Percentiles rank a stretch among this genome's conserved stretches.
phyloP scores from a whole-genome alignment of 2,329 filamentous ascomycete genomes.

The Berkeleyomyces rouxiae region DNA sequence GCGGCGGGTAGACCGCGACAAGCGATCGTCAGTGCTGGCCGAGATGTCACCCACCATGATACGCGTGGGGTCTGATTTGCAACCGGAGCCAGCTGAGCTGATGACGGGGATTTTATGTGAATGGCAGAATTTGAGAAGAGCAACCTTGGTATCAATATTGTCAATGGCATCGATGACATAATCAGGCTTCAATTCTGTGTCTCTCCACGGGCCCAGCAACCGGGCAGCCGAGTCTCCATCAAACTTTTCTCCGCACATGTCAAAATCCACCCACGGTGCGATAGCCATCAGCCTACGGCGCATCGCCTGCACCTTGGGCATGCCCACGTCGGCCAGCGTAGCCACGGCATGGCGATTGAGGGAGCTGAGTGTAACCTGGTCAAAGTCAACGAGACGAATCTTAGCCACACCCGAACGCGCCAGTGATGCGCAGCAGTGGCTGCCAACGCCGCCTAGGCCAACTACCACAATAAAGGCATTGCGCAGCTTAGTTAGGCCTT shows the following conservation, averaged over 20 bases:
- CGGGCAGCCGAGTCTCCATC: constrained; percentile 45
- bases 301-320: constrained; percentile 77
- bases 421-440: constrained; percentile 73
- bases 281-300: constrained; percentile 67
- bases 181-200: constrained; percentile 42
- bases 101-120: constrained; percentile 65
- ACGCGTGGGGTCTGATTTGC: constrained; percentile 71
- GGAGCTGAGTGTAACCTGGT: constrained; percentile 89
- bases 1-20: constrained; percentile 71
- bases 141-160: constrained; percentile 94
- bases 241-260: constrained; percentile 74
- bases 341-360: constrained; percentile 93
- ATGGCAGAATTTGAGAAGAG: constrained; percentile 74
- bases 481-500: constrained; percentile 64
- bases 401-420: constrained; percentile 79
- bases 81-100: constrained; percentile 89
- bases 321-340: constrained; percentile 83
- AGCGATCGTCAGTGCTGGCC: constrained; percentile 67
- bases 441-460: constrained; percentile 87
- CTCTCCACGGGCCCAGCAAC: constrained; percentile 51
- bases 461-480: constrained; percentile 75
- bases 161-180: constrained; percentile 97
- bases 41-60: constrained; percentile 88
- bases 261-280: constrained; percentile 80
- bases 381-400: constrained; percentile 84